Conservation (phyloP, 2,329 filamentous ascomycete species). For the Zasmidium cellare region DNA sequence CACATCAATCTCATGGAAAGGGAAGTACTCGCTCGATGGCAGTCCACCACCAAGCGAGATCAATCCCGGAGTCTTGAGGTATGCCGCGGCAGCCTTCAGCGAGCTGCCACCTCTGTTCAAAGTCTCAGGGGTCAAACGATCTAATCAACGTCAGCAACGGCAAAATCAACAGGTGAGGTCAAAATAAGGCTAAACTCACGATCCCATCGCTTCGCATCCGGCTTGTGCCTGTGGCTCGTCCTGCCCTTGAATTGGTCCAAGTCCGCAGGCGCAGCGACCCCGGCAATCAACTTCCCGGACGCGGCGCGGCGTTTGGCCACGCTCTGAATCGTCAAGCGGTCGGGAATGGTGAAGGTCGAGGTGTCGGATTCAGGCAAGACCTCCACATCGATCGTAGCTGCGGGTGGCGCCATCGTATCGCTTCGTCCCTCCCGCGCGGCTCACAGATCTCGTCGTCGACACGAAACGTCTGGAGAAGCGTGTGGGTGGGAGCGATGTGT, state of each 20-base stretch:
- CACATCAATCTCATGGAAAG: conserved; percentile 76
- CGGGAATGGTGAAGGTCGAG: conserved; percentile 45
- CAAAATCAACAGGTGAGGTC: neutral
- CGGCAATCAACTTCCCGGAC: conserved; percentile 70
- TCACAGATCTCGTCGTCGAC: neutral
- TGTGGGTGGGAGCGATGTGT: conserved; percentile 1
- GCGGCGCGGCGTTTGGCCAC: conserved; percentile 69
- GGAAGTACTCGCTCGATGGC: conserved; percentile 87
- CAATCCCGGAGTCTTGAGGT: conserved; percentile 76
- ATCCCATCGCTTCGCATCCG: conserved; percentile 80
- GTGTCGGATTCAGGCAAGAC: conserved; percentile 50
- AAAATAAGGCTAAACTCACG: conserved; percentile 56
- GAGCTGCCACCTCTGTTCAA: conserved; percentile 56
- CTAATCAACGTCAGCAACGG: conserved; percentile 25
- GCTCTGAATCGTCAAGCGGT: conserved; percentile 63
- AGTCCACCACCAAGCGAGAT: conserved; percentile 93
- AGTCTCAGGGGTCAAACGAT: conserved; percentile 52
- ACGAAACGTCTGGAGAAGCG: neutral
- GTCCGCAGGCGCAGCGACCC: conserved; percentile 73
- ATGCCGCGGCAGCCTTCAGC: conserved; percentile 80
- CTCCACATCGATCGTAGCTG: conserved; percentile 37
- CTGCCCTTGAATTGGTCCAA: conserved; percentile 79
- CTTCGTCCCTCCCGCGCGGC: neutral
- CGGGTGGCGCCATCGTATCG: conserved; percentile 35
- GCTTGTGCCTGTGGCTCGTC: conserved; percentile 62